Percentiles rank a stretch among this genome's conserved stretches.
phyloP scores from a whole-genome alignment of 305 asterid species.

The Solanum hybrid region DNA sequence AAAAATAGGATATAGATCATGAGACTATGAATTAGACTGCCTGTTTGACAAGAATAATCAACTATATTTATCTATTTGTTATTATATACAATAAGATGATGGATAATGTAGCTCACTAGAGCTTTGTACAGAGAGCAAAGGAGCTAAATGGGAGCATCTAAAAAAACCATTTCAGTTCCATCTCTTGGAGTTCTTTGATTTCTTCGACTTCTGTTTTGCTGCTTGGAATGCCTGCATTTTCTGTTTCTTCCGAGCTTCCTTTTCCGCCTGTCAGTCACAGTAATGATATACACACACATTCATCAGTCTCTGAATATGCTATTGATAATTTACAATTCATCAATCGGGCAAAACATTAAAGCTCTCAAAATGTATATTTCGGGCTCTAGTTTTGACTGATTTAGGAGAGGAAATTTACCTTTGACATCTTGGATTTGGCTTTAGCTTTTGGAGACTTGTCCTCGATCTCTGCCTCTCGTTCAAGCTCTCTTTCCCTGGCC shows the following conservation, averaged over 20 bases:
- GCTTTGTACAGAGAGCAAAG: neutral
- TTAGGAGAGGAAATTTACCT: slow-evolving; percentile 30
- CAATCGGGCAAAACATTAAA: neutral
- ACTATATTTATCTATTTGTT: neutral
- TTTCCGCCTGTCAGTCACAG: slow-evolving; percentile 57
- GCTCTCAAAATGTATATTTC: neutral
- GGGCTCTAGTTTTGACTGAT: neutral
- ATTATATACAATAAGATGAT: neutral
- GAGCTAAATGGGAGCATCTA: slow-evolving; percentile 3
- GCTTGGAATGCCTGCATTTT: slow-evolving; percentile 89
- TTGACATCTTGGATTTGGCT: slow-evolving; percentile 97
- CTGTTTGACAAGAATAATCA: neutral
- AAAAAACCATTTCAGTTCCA: slow-evolving; percentile 45
- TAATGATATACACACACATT: neutral
- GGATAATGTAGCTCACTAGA: neutral
- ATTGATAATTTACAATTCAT: neutral
- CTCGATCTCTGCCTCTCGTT: slow-evolving; percentile 92
- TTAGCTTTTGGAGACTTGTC: slow-evolving; percentile 86
- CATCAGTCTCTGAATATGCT: neutral
- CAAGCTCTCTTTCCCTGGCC: slow-evolving; percentile 80
- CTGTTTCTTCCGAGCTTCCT: slow-evolving; percentile 87
- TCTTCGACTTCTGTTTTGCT: slow-evolving; percentile 87
- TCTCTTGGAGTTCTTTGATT: slow-evolving; percentile 68
- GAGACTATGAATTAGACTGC: neutral
- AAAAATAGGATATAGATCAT: neutral